These are phyloP conservation scores for Plasmodium gonderi DNA, from an alignment of 169 alveolate species.

Conservation along the genomic window DNA sequence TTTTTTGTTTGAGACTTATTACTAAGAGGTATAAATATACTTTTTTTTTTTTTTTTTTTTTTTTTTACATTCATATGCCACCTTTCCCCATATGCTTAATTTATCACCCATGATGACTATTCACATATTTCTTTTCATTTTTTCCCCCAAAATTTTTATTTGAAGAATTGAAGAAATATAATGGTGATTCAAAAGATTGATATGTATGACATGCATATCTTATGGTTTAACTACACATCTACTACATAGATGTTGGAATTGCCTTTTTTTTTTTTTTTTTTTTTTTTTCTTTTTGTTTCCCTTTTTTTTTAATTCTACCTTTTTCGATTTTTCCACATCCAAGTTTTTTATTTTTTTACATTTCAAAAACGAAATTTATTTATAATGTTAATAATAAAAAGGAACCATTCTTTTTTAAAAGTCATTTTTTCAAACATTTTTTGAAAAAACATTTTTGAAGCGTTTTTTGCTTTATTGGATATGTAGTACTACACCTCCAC, in stretches of 20 bases:
- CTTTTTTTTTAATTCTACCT: too few species aligned
- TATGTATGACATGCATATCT: too few species aligned
- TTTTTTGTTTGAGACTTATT: background rate
- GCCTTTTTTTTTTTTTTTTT: background rate
- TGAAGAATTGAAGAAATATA: too few species aligned
- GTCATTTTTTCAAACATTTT: background rate
- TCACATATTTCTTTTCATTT: too few species aligned
- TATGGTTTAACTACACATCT: background rate
- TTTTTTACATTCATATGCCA: background rate
- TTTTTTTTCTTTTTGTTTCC: background rate
- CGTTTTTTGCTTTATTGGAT: background rate
- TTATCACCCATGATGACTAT: too few species aligned
- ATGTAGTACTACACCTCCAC: too few species aligned
- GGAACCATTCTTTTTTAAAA: too few species aligned
- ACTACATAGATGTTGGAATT: background rate
- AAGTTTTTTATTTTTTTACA: background rate
- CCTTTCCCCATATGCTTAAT: background rate
- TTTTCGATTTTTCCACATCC: too few species aligned
- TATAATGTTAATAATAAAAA: background rate
- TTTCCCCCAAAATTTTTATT: too few species aligned
- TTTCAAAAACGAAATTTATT: background rate
- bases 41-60: background rate
- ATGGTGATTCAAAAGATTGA: too few species aligned
- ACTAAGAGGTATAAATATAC: background rate
- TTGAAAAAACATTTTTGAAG: background rate